These are phyloP conservation scores for Fusarium buharicum DNA, from an alignment of 2,329 filamentous ascomycete genomes.

Conservation along the genomic window DNA sequence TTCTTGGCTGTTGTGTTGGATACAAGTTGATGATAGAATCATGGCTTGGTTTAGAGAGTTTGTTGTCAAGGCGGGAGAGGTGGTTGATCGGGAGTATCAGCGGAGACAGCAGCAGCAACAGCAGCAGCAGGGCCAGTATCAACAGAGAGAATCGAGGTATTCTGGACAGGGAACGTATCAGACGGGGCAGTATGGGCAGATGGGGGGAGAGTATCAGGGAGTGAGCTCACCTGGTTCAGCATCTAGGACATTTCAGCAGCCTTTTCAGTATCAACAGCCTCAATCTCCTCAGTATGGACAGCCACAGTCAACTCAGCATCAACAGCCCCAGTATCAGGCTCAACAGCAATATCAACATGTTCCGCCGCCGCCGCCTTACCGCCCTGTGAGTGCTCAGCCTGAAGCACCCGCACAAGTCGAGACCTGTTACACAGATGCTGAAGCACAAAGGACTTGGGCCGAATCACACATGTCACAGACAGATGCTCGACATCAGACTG, in stretches of 20 bases:
- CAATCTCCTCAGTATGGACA: not conserved
- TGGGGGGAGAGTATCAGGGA: not conserved
- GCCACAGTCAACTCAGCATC: not conserved
- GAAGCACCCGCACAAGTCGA: not conserved
- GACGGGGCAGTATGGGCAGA: no score
- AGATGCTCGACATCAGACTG: no score
- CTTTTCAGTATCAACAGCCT: not conserved
- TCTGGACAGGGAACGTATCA: no score
- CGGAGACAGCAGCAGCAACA: constrained; percentile 14
- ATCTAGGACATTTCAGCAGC: constrained; percentile 11
- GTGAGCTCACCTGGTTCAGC: not conserved
- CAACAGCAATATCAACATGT: constrained; percentile 20
- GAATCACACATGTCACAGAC: no score
- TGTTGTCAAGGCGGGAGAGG: constrained; percentile 41
- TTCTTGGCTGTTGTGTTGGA: not conserved
- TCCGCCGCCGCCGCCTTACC: constrained; percentile 7
- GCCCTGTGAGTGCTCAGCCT: constrained; percentile 1
- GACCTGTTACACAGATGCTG: no score
- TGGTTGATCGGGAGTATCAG: constrained; percentile 40
- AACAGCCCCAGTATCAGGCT: constrained; percentile 5
- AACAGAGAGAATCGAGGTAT: not conserved
- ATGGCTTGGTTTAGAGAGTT: constrained; percentile 42
- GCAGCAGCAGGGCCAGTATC: constrained; percentile 7
- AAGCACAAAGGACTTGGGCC: not conserved
- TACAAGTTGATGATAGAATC: no score